phyloP scores from a whole-genome alignment of 768 basidiomycete species.

The Leccinum subtestaceum region DNA sequence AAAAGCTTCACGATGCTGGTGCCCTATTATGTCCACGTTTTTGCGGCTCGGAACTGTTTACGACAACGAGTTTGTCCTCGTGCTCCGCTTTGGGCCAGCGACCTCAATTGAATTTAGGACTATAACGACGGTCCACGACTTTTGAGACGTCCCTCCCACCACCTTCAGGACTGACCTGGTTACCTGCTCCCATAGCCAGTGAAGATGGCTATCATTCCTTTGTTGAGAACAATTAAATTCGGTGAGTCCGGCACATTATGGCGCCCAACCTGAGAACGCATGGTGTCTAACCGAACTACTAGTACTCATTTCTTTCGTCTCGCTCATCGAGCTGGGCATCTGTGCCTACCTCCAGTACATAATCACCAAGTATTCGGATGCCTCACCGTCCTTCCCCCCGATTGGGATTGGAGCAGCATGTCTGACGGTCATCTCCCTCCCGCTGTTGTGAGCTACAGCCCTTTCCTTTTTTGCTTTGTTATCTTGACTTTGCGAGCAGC shows the following conservation, averaged over 20 bases:
- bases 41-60: background rate
- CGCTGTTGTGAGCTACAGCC: constrained; percentile 20
- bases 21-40: constrained; percentile 9
- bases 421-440: constrained; percentile 23
- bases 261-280: background rate
- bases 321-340: constrained; percentile 21
- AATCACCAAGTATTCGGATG: background rate
- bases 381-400: constrained; percentile 10
- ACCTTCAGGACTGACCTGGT: background rate
- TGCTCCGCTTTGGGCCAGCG: background rate
- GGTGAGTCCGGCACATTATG: constrained; percentile 15
- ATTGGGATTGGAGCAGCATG: constrained; percentile 14
- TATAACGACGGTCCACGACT: background rate
- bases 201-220: constrained; percentile 26
- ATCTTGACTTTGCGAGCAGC: constrained; percentile 9
- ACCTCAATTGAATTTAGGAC: background rate
- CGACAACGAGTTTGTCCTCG: background rate
- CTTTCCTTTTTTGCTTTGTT: background rate
- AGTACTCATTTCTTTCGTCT: constrained; percentile 17
- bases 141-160: background rate
- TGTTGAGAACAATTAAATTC: constrained; percentile 20
- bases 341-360: constrained; percentile 20
- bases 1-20: background rate
- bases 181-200: background rate
- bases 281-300: background rate